Evolutionary conservation across 768 basidiomycete species (phyloP).

Genomic region (Suillus decipiens): DNA sequence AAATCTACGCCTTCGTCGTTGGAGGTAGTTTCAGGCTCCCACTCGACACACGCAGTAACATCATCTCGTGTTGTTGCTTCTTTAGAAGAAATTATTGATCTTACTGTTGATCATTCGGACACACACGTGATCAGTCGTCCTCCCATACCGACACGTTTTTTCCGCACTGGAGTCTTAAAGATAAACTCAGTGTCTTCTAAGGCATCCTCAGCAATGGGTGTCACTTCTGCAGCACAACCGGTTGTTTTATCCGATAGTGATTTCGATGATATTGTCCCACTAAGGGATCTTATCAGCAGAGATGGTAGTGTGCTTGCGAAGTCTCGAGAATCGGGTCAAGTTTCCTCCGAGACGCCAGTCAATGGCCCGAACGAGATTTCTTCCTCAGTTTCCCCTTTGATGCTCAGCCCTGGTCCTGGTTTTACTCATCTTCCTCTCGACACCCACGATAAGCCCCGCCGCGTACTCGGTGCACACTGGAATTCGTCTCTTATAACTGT

Average conservation of each 20-base stretch:
- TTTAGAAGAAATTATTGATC: constrained; percentile 13
- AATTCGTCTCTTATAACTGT: constrained; percentile 28
- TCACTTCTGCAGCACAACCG: neutral
- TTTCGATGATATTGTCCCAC: neutral
- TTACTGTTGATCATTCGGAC: constrained; percentile 10
- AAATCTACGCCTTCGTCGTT: neutral
- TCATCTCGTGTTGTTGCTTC: neutral
- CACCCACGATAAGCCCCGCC: constrained; percentile 41
- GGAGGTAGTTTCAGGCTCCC: neutral
- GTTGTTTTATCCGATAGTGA: neutral
- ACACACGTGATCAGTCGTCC: constrained; percentile 5
- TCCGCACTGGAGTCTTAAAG: constrained; percentile 28
- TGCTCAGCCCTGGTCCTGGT: constrained; percentile 3
- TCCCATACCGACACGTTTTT: constrained; percentile 21
- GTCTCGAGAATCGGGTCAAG: neutral
- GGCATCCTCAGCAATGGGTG: neutral
- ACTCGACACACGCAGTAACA: neutral
- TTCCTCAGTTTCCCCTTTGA: neutral
- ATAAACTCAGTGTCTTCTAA: constrained; percentile 14
- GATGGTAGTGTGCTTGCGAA: neutral
- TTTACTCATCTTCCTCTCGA: constrained; percentile 24
- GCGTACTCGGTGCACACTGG: constrained; percentile 29
- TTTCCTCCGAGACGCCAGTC: neutral
- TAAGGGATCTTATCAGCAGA: neutral
- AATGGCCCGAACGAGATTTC: neutral